phyloP scores from a whole-genome alignment of 805 yeast genomes.

The Lipomyces mesembrius region DNA sequence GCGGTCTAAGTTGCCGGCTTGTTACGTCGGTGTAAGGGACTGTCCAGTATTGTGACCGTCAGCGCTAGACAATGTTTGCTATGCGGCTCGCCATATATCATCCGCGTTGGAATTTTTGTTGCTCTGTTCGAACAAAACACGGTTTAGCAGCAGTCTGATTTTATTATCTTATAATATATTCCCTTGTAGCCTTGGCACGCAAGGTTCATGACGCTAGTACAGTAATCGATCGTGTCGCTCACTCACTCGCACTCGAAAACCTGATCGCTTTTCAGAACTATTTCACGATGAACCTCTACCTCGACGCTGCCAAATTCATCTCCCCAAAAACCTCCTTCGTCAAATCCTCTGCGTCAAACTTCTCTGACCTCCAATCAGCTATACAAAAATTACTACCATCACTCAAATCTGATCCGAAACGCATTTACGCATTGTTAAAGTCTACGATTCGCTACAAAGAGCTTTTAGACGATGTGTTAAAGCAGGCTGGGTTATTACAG shows the following conservation, averaged over 20 bases:
- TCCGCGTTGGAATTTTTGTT: background rate
- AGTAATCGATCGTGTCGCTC: too few species aligned
- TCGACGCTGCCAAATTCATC: constrained; percentile 35
- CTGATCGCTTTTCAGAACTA: too few species aligned
- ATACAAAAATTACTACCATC: constrained; percentile 11
- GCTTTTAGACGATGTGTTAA: constrained; percentile 64
- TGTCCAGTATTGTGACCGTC: background rate
- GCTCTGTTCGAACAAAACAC: background rate
- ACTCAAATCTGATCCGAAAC: constrained; percentile 73
- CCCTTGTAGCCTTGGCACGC: background rate
- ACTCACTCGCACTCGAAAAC: too few species aligned
- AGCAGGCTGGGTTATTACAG: constrained; percentile 67
- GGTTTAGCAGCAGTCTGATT: background rate
- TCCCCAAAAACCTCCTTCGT: constrained; percentile 20
- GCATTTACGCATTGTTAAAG: constrained; percentile 79
- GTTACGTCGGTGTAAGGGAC: too few species aligned
- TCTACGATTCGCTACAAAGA: constrained; percentile 76
- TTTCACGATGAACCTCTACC: constrained; percentile 35
- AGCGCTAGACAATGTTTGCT: background rate
- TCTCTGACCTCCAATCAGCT: constrained; percentile 13
- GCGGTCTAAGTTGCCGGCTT: too few species aligned
- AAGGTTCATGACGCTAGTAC: too few species aligned
- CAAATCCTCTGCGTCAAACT: constrained; percentile 9
- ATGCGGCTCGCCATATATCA: background rate
- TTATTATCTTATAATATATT: background rate